Percentiles rank a stretch among this genome's conserved stretches.
phyloP scores from a whole-genome alignment of 1,284 basidiomycete species.

The Marasmius fiardii region DNA sequence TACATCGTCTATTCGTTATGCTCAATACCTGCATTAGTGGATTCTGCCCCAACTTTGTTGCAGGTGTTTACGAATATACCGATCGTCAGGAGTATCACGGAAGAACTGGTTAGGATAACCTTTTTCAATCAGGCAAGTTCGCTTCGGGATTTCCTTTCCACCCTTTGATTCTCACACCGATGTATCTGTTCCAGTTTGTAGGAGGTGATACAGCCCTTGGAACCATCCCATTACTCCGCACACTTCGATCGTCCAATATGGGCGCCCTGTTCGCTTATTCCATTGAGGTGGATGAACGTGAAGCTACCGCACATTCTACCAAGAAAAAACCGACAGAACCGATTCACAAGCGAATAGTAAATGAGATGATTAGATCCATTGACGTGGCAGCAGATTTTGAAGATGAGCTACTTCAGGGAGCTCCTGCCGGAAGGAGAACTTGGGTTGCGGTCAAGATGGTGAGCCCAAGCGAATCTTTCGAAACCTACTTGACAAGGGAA shows the following conservation, averaged over 20 bases:
- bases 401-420: slow-evolving; percentile 37
- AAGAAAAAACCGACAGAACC: slow-evolving; percentile 24
- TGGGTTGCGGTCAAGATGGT: slow-evolving; percentile 85
- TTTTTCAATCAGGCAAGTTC: slow-evolving; percentile 78
- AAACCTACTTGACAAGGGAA: neutral
- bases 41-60: slow-evolving; percentile 74
- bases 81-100: slow-evolving; percentile 61
- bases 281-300: slow-evolving; percentile 74
- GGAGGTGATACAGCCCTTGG: slow-evolving; percentile 80
- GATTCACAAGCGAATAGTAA: slow-evolving; percentile 57
- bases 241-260: slow-evolving; percentile 64
- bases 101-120: slow-evolving; percentile 73
- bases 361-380: slow-evolving; percentile 72
- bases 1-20: slow-evolving; percentile 83
- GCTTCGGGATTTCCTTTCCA: neutral
- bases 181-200: slow-evolving; percentile 71
- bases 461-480: no score
- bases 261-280: slow-evolving; percentile 85
- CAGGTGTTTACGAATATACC: slow-evolving; percentile 61
- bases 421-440: slow-evolving; percentile 48
- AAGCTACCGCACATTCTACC: slow-evolving; percentile 32
- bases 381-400: slow-evolving; percentile 82
- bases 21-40: slow-evolving; percentile 75
- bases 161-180: neutral
- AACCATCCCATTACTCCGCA: slow-evolving; percentile 61